Conservation (phyloP, 768 basidiomycete species). For the Pleurotus cornucopiae region DNA sequence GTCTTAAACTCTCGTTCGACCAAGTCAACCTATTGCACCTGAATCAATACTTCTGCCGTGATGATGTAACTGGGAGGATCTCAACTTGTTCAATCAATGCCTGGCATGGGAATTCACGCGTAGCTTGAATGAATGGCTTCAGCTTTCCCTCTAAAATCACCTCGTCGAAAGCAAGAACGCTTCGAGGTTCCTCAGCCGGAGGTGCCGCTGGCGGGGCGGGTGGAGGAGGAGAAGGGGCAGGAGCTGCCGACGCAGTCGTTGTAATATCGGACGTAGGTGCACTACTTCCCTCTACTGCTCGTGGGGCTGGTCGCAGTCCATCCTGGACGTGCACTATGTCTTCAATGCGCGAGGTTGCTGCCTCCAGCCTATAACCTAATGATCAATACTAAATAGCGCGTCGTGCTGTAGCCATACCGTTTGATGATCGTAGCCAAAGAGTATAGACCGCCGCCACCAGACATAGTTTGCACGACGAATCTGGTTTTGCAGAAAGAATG, state of each 20-base stretch:
- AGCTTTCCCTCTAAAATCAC: conserved; percentile 70
- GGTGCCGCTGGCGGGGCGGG: conserved; percentile 31
- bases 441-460: conserved; percentile 47
- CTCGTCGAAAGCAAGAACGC: conserved; percentile 71
- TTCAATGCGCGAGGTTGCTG: conserved; percentile 90
- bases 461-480: conserved; percentile 20
- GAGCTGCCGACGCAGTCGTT: conserved; percentile 5
- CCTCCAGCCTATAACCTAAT: conserved; percentile 68
- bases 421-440: conserved; percentile 82
- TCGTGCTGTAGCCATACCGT: conserved; percentile 41
- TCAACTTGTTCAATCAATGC: conserved; percentile 76
- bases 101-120: conserved; percentile 64
- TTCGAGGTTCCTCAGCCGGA: conserved; percentile 42
- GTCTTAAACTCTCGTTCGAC: conserved; percentile 65
- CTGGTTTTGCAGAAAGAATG: too few species aligned
- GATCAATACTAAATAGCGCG: conserved; percentile 10
- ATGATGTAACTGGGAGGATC: neutral
- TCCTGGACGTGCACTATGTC: conserved; percentile 58
- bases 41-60: too few species aligned
- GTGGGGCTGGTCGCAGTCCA: conserved; percentile 15
- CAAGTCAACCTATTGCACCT: conserved; percentile 50
- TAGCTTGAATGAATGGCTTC: conserved; percentile 69
- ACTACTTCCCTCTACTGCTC: conserved; percentile 13
- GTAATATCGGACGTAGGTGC: neutral
- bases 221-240: conserved; percentile 31